Percentiles rank a stretch among this genome's conserved stretches.
These are phyloP conservation scores for Rhododendron vialii DNA, from an alignment of 148 eudicot species.

Conservation along the genomic window DNA sequence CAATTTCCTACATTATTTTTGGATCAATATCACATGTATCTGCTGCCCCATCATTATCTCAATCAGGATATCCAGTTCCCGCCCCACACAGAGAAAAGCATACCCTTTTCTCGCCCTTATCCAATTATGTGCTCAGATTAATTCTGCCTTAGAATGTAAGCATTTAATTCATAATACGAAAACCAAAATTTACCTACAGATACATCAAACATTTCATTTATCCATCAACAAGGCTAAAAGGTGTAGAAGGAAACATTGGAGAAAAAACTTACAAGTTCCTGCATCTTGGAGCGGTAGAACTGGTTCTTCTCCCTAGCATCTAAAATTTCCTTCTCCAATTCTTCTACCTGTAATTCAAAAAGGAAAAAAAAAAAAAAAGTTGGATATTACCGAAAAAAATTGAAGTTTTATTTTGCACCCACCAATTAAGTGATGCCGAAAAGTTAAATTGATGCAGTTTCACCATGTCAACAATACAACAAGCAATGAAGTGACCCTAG, in stretches of 20 bases:
- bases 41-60: neutral
- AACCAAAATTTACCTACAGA: neutral
- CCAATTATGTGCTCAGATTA: neutral
- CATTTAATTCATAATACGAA: neutral
- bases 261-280: conserved; percentile 74
- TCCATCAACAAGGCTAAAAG: neutral
- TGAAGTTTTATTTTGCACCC: neutral
- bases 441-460: neutral
- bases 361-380: neutral
- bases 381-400: neutral
- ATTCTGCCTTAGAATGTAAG: neutral
- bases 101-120: neutral
- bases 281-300: conserved; percentile 90
- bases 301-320: conserved; percentile 83
- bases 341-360: conserved; percentile 59
- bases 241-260: neutral
- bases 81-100: neutral
- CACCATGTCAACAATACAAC: neutral
- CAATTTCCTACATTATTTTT: neutral
- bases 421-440: neutral
- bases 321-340: conserved; percentile 86
- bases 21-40: neutral
- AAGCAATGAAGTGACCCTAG: neutral
- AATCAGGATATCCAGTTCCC: neutral
- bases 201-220: conserved; percentile 1